phyloP scores from a whole-genome alignment of 139 green algal genomes.

The Closterium sp. region DNA sequence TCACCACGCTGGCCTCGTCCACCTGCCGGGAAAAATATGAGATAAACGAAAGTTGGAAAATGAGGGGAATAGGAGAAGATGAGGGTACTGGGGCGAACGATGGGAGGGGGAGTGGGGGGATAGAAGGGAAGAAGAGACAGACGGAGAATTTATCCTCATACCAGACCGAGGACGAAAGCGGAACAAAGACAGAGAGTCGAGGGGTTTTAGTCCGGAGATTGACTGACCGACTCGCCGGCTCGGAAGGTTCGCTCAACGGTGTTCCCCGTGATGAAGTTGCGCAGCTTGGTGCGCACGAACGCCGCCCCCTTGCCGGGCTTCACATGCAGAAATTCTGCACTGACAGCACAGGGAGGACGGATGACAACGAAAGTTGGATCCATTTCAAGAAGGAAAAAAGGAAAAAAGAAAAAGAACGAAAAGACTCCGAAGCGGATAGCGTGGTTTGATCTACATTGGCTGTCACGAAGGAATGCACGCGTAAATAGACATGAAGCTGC shows the following conservation, averaged over 20 bases:
- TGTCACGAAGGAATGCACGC: too few relatives aligned
- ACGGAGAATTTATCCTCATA: too few relatives aligned
- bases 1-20: slow-evolving; percentile 56
- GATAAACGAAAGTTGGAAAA: neutral
- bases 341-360: neutral
- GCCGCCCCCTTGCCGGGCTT: slow-evolving; percentile 97
- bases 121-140: too few relatives aligned
- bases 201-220: neutral
- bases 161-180: too few relatives aligned
- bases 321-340: slow-evolving; percentile 92
- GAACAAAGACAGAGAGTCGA: neutral
- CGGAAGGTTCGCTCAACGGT: slow-evolving; percentile 94
- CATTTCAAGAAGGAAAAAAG: too few relatives aligned
- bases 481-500: too few relatives aligned
- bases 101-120: too few relatives aligned
- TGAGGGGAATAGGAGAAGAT: neutral
- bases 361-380: too few relatives aligned
- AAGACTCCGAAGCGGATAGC: too few relatives aligned
- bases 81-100: neutral
- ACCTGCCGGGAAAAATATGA: slow-evolving; percentile 48
- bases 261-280: slow-evolving; percentile 89
- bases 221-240: slow-evolving; percentile 80
- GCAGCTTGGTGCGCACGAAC: slow-evolving; percentile 97
- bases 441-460: too few relatives aligned
- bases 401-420: too few relatives aligned